Evolutionary conservation across 805 yeast species (phyloP).

Genomic region (Sugiyamaella valdiviana): DNA sequence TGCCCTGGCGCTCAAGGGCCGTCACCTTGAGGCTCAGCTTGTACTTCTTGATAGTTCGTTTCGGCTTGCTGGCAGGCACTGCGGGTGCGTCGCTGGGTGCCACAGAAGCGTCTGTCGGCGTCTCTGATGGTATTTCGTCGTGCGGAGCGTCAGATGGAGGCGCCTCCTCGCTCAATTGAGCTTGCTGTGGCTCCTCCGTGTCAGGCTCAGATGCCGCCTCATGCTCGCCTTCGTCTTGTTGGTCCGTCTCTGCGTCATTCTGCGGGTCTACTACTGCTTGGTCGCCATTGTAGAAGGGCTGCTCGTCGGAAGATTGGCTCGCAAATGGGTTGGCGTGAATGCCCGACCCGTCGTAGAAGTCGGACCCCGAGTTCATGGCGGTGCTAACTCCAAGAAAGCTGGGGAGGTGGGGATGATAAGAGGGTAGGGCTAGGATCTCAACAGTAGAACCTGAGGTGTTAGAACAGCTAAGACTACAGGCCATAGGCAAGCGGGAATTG

Average conservation of each 20-base stretch:
- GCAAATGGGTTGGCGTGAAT: conserved; percentile 11
- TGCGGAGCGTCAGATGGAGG: not conserved
- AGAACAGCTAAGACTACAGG: no score
- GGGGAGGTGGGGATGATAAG: not conserved
- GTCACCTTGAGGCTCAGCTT: conserved; percentile 51
- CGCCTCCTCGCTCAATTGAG: not conserved
- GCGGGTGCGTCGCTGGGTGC: not conserved
- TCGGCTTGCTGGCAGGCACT: conserved; percentile 1
- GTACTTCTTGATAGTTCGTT: conserved; percentile 26
- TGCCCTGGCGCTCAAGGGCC: conserved; percentile 65
- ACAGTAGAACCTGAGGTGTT: not conserved
- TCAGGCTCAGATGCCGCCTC: not conserved
- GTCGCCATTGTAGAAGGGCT: conserved; percentile 1
- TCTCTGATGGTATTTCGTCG: not conserved
- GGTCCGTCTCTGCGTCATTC: not conserved
- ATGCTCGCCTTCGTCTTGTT: not conserved
- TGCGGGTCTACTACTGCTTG: not conserved
- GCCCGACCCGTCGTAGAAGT: conserved; percentile 8
- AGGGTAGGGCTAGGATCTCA: not conserved
- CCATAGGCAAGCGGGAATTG: no score
- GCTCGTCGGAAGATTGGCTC: conserved; percentile 2
- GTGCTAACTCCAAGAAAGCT: conserved; percentile 14
- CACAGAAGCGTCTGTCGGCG: not conserved
- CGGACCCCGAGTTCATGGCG: conserved; percentile 7
- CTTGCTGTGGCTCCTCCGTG: not conserved